A percentile compares a stretch with the other conserved stretches of the same genome.
phyloP scores from a whole-genome alignment of 768 basidiomycete species.

The Candolleomyces eurysporus region DNA sequence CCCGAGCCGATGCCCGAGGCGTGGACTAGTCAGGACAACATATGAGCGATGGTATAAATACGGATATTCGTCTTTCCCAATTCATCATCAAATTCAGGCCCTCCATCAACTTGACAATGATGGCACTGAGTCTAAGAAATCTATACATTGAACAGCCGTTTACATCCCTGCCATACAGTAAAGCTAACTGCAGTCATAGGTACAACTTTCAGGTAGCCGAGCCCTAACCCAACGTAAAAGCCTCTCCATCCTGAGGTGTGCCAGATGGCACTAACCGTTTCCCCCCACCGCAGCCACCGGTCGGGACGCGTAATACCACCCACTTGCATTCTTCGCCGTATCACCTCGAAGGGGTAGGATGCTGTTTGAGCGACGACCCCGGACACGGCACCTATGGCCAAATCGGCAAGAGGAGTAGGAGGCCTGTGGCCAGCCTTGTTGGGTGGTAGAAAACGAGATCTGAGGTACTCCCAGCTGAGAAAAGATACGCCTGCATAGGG shows the following conservation, averaged over 20 bases:
- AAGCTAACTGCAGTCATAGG: constrained; percentile 96
- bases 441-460: constrained; percentile 55
- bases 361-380: constrained; percentile 85
- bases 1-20: neutral
- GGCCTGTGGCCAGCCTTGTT: constrained; percentile 32
- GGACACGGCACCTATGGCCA: constrained; percentile 81
- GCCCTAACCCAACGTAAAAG: constrained; percentile 87
- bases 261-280: constrained; percentile 74
- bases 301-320: constrained; percentile 80
- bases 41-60: neutral
- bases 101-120: neutral
- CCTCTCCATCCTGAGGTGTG: constrained; percentile 72
- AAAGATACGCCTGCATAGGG: constrained; percentile 97
- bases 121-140: neutral
- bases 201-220: constrained; percentile 92
- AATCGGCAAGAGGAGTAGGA: constrained; percentile 57
- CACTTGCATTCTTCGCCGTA: constrained; percentile 92
- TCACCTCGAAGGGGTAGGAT: constrained; percentile 93
- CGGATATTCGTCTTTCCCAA: too few relatives aligned
- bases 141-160: constrained; percentile 49
- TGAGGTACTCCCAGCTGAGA: constrained; percentile 83
- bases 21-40: neutral
- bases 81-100: neutral
- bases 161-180: constrained; percentile 84
- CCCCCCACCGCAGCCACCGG: constrained; percentile 75